These are phyloP conservation scores for Coemansia sp. DNA, from an alignment of 192 early-diverging fungal species.

Conservation along the genomic window DNA sequence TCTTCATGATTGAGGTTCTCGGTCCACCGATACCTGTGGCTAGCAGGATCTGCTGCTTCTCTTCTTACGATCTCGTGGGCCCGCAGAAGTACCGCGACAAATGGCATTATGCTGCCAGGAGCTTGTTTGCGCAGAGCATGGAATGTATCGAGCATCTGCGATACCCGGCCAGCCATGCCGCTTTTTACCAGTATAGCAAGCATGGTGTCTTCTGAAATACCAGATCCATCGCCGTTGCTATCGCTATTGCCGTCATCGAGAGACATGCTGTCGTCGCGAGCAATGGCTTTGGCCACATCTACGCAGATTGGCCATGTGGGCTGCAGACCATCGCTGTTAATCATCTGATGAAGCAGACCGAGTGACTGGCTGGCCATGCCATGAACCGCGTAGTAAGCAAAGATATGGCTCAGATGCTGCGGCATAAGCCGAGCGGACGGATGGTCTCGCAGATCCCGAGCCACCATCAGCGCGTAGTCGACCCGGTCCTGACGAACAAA, in stretches of 20 bases:
- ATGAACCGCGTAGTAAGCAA: slow-evolving; percentile 22
- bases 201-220: slow-evolving; percentile 7
- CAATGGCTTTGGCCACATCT: slow-evolving; percentile 21
- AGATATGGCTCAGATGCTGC: slow-evolving; percentile 13
- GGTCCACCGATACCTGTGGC: no score
- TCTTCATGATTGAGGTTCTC: no score
- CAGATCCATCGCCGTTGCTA: not conserved
- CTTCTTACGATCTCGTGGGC: slow-evolving; percentile 17
- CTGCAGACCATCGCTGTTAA: slow-evolving; percentile 9
- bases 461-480: slow-evolving; percentile 27
- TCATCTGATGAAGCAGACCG: slow-evolving; percentile 20
- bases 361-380: slow-evolving; percentile 21
- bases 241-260: not conserved
- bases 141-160: slow-evolving; percentile 23
- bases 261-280: slow-evolving; percentile 4
- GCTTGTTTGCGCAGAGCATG: not conserved
- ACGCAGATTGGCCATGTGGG: slow-evolving; percentile 28
- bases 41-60: not conserved
- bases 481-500: slow-evolving; percentile 26
- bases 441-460: slow-evolving; percentile 26
- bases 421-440: slow-evolving; percentile 9
- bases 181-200: not conserved
- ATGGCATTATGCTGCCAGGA: slow-evolving; percentile 12
- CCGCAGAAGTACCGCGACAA: slow-evolving; percentile 13
- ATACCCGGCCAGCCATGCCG: not conserved